These are phyloP conservation scores for Saccharum spontaneum DNA, from an alignment of 176 grass and related monocot species.

Conservation along the genomic window DNA sequence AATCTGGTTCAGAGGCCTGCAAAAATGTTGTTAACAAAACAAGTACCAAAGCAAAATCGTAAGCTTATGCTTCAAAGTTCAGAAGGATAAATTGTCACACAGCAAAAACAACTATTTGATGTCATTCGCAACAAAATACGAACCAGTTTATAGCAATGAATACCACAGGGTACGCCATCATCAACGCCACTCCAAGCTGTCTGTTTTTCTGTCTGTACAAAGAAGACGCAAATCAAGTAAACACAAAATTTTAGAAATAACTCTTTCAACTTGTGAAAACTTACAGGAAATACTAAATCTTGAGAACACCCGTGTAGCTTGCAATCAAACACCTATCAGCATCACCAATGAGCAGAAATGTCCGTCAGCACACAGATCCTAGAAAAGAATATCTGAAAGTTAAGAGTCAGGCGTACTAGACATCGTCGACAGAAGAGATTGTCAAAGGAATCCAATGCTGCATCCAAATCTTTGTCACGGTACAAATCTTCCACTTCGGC, in stretches of 20 bases:
- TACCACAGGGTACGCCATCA: constrained; percentile 78
- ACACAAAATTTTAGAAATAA: constrained; percentile 37
- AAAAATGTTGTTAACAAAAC: constrained; percentile 22
- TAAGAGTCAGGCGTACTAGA: constrained; percentile 55
- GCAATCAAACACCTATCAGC: constrained; percentile 89
- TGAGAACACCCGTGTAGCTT: constrained; percentile 95
- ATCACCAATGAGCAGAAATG: constrained; percentile 26
- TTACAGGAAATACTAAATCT: constrained; percentile 97
- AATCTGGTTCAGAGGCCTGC: constrained; percentile 57
- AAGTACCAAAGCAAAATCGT: constrained; percentile 6
- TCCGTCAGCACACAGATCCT: constrained; percentile 31
- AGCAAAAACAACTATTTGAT: constrained; percentile 4
- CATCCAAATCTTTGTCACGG: constrained; percentile 90
- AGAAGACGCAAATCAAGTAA: constrained; percentile 31
- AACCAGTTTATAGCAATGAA: constrained; percentile 84
- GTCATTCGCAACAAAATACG: constrained; percentile 28
- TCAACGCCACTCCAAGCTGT: constrained; percentile 54
- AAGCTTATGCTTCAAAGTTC: constrained; percentile 26
- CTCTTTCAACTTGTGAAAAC: constrained; percentile 30
- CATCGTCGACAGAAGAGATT: constrained; percentile 96
- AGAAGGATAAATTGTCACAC: constrained; percentile 16
- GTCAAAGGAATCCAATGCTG: constrained; percentile 98
- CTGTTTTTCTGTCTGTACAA: constrained; percentile 85
- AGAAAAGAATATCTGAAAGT: constrained; percentile 9
- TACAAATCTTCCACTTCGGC: constrained; percentile 66